These are phyloP conservation scores for Podospora australis DNA, from an alignment of 495 filamentous ascomycete genomes.

Conservation along the genomic window DNA sequence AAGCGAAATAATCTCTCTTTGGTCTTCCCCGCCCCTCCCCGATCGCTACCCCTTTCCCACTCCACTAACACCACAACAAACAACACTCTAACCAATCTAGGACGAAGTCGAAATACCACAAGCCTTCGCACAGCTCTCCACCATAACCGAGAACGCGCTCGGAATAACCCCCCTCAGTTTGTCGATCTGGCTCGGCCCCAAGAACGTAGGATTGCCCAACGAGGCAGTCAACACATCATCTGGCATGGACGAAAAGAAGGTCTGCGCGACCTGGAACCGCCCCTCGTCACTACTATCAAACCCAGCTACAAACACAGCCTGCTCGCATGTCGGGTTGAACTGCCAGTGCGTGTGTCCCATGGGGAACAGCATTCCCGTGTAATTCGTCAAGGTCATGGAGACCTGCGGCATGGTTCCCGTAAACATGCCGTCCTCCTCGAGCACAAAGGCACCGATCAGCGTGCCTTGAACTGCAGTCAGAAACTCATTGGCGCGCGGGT, in stretches of 20 bases:
- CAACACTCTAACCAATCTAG: too few species aligned
- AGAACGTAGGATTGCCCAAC: constrained; percentile 21
- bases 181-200: constrained; percentile 41
- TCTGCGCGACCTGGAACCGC: constrained; percentile 40
- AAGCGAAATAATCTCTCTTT: too few species aligned
- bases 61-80: too few species aligned
- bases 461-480: constrained; percentile 35
- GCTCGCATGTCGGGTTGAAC: constrained; percentile 46
- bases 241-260: constrained; percentile 42
- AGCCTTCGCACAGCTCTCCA: constrained; percentile 39
- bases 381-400: constrained; percentile 41
- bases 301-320: constrained; percentile 42
- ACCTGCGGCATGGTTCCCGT: constrained; percentile 20
- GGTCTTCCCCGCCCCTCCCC: too few species aligned
- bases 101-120: constrained; percentile 24
- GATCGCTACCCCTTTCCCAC: too few species aligned
- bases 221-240: constrained; percentile 40
- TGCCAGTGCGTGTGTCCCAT: constrained; percentile 40
- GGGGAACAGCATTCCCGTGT: constrained; percentile 33
- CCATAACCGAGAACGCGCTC: constrained; percentile 37
- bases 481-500: constrained; percentile 41
- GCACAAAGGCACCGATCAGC: constrained; percentile 39
- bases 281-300: constrained; percentile 47
- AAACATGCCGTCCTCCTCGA: constrained; percentile 38
- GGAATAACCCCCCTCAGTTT: constrained; percentile 40